Base-by-base conservation (phyloP, 805 yeast genomes). In the Metschnikowia drakensbergensis region DNA sequence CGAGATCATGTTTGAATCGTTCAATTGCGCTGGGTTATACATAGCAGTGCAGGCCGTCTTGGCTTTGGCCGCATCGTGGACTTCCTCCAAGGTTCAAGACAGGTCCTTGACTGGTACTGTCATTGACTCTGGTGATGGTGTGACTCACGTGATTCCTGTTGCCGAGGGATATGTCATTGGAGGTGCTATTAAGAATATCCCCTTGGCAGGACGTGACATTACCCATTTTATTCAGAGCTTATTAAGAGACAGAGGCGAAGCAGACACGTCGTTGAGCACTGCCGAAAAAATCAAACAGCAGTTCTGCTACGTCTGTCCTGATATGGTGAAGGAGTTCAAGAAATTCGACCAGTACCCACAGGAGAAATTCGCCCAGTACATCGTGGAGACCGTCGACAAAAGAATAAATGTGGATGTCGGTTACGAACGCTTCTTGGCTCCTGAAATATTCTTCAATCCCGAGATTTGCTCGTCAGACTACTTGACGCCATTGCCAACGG, bases 151-250 rank as follows among this genome's bases (percentile, higher is more conserved):
- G 40, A 94, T 94, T 54, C 98, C 99, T 11, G 99, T 94, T 32
- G 98, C 99, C 27, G 99, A 94, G 72, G 99, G 99, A 51, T 94
- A 94, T 65, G 99, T 94, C 31, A 94, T 94, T 66, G 99, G 98
- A 5, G 84, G 96, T 10, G 96, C 97, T 30, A 94, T 94, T 66
- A 94, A 94, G 65, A 92, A 94, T 67, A 89, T 94, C 50, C 99
- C 99, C 50, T 86, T 94, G 68, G 99, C 99, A 0, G 99, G 99
- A 60, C 84, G 99, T 71, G 99, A 94, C 66, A 92, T 94, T 59
- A 94, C 99, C 2, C 79, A 82, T 55, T 94, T 94, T 66, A 90
- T 94, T 57, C 99, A 94, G 74, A 82, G 88, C 40, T 75, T 94
- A 64, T 77, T 94, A 59, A 86, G 99, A 74, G 99, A 94, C 66